Evolutionary conservation across 140 eudicot species (phyloP).

Genomic region (Eryngium alpinum): DNA sequence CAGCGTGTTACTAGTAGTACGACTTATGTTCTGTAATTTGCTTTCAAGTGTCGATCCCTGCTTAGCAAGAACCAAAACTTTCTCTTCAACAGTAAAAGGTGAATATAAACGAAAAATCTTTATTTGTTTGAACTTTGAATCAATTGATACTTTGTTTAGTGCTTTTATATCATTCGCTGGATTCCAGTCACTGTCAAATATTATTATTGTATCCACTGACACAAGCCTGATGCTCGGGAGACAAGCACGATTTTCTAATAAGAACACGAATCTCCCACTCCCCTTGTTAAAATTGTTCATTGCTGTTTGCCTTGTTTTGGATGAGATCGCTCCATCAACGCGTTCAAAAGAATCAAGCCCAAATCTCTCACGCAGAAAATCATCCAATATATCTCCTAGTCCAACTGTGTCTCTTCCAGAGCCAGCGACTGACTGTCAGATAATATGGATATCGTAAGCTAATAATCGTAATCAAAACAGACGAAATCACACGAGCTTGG

Average conservation of each 20-base stretch:
- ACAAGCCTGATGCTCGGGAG: conserved; percentile 45
- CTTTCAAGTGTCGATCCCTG: conserved; percentile 38
- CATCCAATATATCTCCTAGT: conserved; percentile 72
- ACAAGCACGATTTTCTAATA: conserved; percentile 82
- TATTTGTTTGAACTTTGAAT: conserved; percentile 46
- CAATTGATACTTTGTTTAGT: conserved; percentile 52
- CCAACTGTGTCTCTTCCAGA: conserved; percentile 41
- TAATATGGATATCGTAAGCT: background rate
- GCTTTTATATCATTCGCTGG: conserved; percentile 77
- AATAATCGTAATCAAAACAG: conserved; percentile 1
- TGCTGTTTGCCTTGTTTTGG: conserved; percentile 60
- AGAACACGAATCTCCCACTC: conserved; percentile 54
- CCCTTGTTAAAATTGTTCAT: conserved; percentile 63
- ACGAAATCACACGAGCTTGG: background rate
- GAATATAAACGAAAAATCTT: conserved; percentile 73
- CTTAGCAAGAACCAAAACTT: conserved; percentile 56
- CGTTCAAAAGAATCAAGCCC: conserved; percentile 76
- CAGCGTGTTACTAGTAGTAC: conserved; percentile 42
- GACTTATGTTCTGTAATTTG: conserved; percentile 37
- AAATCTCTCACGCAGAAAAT: conserved; percentile 66
- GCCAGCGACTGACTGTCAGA: conserved; percentile 47
- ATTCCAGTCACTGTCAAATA: conserved; percentile 74
- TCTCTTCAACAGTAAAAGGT: conserved; percentile 72
- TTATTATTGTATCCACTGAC: conserved; percentile 59
- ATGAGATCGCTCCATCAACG: conserved; percentile 39